Base-by-base conservation (phyloP, 345 rosid species). In the Cardamine occulta region DNA sequence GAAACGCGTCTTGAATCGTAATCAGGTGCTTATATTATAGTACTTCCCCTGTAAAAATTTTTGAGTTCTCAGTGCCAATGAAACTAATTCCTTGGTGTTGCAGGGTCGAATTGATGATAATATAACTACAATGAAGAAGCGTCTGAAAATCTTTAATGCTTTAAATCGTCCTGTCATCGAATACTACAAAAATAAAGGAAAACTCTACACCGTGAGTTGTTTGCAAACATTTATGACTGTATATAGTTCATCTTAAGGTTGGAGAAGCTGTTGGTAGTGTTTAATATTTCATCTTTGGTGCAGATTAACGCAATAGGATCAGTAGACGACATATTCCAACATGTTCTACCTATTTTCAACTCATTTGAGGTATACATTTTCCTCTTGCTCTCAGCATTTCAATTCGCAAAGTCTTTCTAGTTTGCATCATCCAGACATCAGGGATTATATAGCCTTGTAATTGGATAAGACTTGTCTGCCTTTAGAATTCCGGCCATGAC, bases 71-170 rank as follows among this genome's bases (percentile, higher is more conserved):
- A 58, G 24, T 56, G 29, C n/a, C 23, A 15, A 18, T 60, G 60
- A 79, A 63, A 55, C 37, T 70, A 40, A 51, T 21, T 3, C 42
- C 35, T 39, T 76, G 60, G 11, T 71, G 26, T 77, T 75, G 68
- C 80, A 93, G 97, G 97, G 91, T 39, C 85, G 98, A 62, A 79
- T 84, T 57, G 98, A 91, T 82, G 98, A 89, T 72, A 88, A 89
- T 60, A 86, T 84, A 66, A 89, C 85, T 32, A 90, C 89, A 18
- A 72, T 89, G 57, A 79, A 66, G 77, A 89, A 87, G 74, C 89
- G 97, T 47, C 89, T 88, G 34, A 73, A 82, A 76, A 82, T 83
- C 65, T 91, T 85, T 66, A 67, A 71, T 51, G 87, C 82, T 64
- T 80, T 86, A 72, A 88, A 75, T 83, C 91, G 84, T 66, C 97